phyloP scores from a whole-genome alignment of 1,139 yeast genomes.

The Pneumocystis canis region DNA sequence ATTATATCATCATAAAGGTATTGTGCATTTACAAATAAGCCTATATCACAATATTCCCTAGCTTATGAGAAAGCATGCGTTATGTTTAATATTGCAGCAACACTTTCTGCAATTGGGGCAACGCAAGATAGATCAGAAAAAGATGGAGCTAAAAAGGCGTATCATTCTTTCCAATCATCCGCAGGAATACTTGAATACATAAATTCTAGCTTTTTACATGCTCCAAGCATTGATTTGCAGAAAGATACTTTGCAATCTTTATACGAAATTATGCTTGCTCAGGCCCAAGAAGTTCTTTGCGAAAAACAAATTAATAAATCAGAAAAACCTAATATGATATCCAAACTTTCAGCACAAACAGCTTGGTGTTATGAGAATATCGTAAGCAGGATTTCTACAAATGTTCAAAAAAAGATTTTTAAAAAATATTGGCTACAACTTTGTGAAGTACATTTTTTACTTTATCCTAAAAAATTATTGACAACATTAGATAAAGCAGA shows the following conservation, averaged over 20 bases:
- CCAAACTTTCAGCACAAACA: conserved; percentile 58
- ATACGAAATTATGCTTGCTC: conserved; percentile 56
- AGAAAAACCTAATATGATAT: conserved; percentile 41
- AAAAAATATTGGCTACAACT: not conserved
- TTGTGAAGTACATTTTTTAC: not conserved
- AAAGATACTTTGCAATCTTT: conserved; percentile 58
- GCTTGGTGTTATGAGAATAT: conserved; percentile 35
- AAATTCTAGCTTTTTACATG: conserved; percentile 72
- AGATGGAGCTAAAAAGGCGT: conserved; percentile 43
- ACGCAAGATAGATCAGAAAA: conserved; percentile 23
- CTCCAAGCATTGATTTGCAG: conserved; percentile 68
- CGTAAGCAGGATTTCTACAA: conserved; percentile 19
- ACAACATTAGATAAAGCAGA: conserved; percentile 5
- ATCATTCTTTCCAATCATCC: conserved; percentile 54
- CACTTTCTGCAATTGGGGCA: conserved; percentile 35
- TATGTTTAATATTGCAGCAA: conserved; percentile 57
- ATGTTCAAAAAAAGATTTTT: not conserved
- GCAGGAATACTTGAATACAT: conserved; percentile 65
- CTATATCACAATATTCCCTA: conserved; percentile 47
- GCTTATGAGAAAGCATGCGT: conserved; percentile 85
- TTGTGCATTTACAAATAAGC: conserved; percentile 49
- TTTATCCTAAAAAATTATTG: not conserved
- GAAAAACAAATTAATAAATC: conserved; percentile 42
- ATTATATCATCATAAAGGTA: conserved; percentile 33
- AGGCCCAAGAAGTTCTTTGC: conserved; percentile 74